These are phyloP conservation scores for Aspergillus texensis DNA, from an alignment of 2,329 filamentous ascomycete species.

Conservation along the genomic window DNA sequence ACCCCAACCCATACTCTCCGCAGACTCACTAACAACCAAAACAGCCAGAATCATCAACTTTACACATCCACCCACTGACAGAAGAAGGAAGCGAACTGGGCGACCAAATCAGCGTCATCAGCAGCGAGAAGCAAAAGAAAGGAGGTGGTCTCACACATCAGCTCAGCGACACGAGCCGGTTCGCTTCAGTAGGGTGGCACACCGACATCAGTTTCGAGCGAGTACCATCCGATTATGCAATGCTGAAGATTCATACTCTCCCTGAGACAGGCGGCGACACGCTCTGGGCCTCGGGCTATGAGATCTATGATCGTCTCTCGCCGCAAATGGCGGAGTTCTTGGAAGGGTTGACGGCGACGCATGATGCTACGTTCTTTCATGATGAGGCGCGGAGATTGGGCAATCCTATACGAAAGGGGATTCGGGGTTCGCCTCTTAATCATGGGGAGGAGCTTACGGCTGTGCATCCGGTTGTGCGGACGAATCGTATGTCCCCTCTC, in stretches of 20 bases:
- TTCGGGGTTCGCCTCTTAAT: conserved; percentile 59
- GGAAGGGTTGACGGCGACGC: conserved; percentile 61
- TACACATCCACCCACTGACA: conserved; percentile 63
- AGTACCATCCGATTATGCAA: conserved; percentile 65
- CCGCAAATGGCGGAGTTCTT: conserved; percentile 59
- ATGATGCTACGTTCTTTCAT: conserved; percentile 56
- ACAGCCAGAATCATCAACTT: conserved; percentile 54
- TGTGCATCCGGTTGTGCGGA: conserved; percentile 59
- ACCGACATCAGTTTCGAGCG: conserved; percentile 68
- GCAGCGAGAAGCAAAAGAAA: conserved; percentile 58
- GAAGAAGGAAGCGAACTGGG: conserved; percentile 61
- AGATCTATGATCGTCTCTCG: conserved; percentile 66
- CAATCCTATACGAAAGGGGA: conserved; percentile 43
- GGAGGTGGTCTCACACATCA: conserved; percentile 33
- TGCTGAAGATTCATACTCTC: conserved; percentile 59
- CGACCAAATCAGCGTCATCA: conserved; percentile 66
- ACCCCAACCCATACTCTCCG: neutral
- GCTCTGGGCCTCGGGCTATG: conserved; percentile 68
- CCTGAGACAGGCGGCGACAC: conserved; percentile 63
- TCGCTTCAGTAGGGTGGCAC: conserved; percentile 55
- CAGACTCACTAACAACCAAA: neutral
- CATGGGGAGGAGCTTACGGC: conserved; percentile 55
- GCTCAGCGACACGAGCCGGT: conserved; percentile 35
- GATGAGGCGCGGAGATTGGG: conserved; percentile 42
- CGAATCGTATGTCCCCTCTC: conserved; percentile 48